Conservation (phyloP, 805 yeast genomes). For the Nakazawaea ernobii region DNA sequence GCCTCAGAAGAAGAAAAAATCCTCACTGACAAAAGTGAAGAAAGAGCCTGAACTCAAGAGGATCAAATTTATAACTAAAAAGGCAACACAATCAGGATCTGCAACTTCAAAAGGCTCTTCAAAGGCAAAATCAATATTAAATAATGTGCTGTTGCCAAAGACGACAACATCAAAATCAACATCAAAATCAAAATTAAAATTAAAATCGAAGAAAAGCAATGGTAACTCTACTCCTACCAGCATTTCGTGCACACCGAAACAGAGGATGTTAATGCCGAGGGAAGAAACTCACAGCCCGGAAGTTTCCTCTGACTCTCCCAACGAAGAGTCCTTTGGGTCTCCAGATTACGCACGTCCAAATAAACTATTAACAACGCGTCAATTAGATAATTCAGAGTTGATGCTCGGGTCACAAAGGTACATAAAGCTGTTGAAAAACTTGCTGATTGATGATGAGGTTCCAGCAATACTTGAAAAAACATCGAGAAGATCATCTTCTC, state of each 20-base stretch:
- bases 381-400: background rate
- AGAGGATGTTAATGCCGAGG: too few species aligned
- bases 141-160: too few species aligned
- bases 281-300: too few species aligned
- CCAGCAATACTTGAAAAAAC: conserved; percentile 1
- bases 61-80: background rate
- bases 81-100: background rate
- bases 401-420: background rate
- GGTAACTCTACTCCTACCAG: too few species aligned
- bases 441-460: conserved; percentile 8
- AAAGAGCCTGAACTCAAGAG: background rate
- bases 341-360: background rate
- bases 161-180: too few species aligned
- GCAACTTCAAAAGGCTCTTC: too few species aligned
- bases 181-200: too few species aligned
- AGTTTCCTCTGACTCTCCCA: background rate
- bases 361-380: background rate
- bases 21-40: background rate
- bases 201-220: too few species aligned
- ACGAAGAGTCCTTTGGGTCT: background rate
- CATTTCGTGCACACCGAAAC: too few species aligned
- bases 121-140: too few species aligned
- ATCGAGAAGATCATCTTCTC: background rate
- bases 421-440: conserved; percentile 1
- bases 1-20: background rate